Conservation (phyloP, 805 yeast species). For the Ogataea populi-albae region DNA sequence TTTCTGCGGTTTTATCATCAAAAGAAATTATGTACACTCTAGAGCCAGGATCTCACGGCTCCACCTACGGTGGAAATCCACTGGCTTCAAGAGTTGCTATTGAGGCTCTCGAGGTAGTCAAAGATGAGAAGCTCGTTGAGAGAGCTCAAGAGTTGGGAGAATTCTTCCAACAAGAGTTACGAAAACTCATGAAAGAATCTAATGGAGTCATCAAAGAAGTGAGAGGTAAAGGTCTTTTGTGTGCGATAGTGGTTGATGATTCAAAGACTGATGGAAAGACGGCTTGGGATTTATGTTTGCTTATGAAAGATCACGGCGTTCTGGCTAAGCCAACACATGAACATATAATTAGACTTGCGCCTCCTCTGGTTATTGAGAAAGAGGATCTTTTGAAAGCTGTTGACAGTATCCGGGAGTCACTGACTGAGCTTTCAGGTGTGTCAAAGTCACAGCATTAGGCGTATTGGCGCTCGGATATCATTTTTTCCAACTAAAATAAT, state of each 20-base stretch:
- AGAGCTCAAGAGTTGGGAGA: conserved; percentile 73
- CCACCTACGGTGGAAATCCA: conserved; percentile 98
- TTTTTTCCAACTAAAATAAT: too few species aligned
- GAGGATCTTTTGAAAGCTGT: conserved; percentile 84
- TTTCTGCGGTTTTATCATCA: conserved; percentile 88
- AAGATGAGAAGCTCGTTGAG: conserved; percentile 81
- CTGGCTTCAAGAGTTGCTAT: conserved; percentile 89
- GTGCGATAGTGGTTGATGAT: conserved; percentile 89
- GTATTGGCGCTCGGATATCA: too few species aligned
- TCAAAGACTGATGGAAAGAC: conserved; percentile 80
- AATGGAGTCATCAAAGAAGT: conserved; percentile 57
- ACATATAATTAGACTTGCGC: conserved; percentile 92
- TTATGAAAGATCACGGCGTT: conserved; percentile 85
- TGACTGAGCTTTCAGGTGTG: conserved; percentile 55
- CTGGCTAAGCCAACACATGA: conserved; percentile 97
- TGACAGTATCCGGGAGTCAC: conserved; percentile 60
- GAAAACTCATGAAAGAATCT: conserved; percentile 49
- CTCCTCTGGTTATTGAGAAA: conserved; percentile 87
- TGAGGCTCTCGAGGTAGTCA: conserved; percentile 88
- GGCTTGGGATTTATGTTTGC: conserved; percentile 93
- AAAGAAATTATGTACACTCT: conserved; percentile 83
- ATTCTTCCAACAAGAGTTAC: conserved; percentile 58
- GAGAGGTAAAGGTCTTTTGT: conserved; percentile 81
- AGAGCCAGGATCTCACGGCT: conserved; percentile 96
- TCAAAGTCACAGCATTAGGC: conserved; percentile 41